Percentiles rank a stretch among this genome's conserved stretches.
Conservation (phyloP, 345 rosid species). For the Odontarrhena argentea region DNA sequence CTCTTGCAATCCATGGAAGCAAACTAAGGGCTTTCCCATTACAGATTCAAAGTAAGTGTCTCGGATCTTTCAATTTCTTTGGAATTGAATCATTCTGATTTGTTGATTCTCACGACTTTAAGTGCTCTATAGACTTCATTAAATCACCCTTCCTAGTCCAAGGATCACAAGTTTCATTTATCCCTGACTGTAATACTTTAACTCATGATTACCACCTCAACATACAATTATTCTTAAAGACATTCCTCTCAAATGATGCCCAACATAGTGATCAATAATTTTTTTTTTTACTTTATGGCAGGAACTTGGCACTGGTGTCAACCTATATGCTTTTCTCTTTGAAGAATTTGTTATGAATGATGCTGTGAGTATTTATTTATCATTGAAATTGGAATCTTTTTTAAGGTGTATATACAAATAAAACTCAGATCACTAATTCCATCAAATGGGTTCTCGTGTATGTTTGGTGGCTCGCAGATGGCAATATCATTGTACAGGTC, state of each 20-base stretch:
- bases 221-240: background rate
- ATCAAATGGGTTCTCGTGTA: constrained; percentile 16
- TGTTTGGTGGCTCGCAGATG: constrained; percentile 54
- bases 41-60: too few species aligned
- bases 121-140: too few species aligned
- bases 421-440: constrained; percentile 24
- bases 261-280: too few species aligned
- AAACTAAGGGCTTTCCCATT: too few species aligned
- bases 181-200: constrained; percentile 8
- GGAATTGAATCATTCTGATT: too few species aligned
- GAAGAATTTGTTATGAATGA: constrained; percentile 97
- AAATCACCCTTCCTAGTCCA: too few species aligned
- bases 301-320: constrained; percentile 90
- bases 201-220: background rate
- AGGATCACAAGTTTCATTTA: too few species aligned
- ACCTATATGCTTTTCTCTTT: constrained; percentile 91
- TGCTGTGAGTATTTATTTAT: constrained; percentile 57
- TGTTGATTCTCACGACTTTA: too few species aligned
- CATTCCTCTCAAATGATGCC: too few species aligned
- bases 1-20: too few species aligned
- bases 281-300: constrained; percentile 34
- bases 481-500: constrained; percentile 97
- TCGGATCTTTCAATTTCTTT: too few species aligned
- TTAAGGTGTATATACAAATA: constrained; percentile 24
- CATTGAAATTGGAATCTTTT: background rate